Percentiles rank a stretch among this genome's conserved stretches.
Conservation (phyloP, 1,284 basidiomycete species). For the Coniferiporia sulphurascens region DNA sequence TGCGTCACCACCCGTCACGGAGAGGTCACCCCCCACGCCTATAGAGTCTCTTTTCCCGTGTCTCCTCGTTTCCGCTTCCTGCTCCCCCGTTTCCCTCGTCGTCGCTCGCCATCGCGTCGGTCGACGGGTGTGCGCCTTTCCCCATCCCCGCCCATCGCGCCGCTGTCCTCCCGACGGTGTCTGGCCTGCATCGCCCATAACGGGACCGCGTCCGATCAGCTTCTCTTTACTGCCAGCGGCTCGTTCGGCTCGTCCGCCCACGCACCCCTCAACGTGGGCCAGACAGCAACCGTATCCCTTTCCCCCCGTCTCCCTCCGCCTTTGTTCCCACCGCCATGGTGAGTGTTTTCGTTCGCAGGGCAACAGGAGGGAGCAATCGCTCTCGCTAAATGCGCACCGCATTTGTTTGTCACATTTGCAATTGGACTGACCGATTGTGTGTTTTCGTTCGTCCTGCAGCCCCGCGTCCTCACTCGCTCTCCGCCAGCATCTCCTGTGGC, state of each 20-base stretch:
- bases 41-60: not conserved
- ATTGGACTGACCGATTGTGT: not conserved
- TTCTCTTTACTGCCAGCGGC: not conserved
- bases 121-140: not conserved
- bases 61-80: not conserved
- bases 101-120: not conserved
- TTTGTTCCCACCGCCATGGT: not conserved
- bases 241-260: not conserved
- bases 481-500: slow-evolving; percentile 6
- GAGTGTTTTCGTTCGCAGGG: not conserved
- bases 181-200: slow-evolving; percentile 1
- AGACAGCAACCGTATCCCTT: not conserved
- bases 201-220: slow-evolving; percentile 3
- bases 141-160: not conserved
- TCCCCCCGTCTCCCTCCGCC: not conserved
- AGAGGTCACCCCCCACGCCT: not conserved
- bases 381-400: not conserved
- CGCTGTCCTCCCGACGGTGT: not conserved
- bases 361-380: not conserved
- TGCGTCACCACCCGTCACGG: not conserved
- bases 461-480: slow-evolving; percentile 20
- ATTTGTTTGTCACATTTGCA: not conserved
- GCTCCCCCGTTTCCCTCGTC: not conserved
- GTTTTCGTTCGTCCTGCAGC: not conserved
- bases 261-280: not conserved